A percentile compares a stretch with the other conserved stretches of the same genome.
These are phyloP conservation scores for Malassezia sympodialis DNA, from an alignment of 1,284 basidiomycete species.

Conservation along the genomic window DNA sequence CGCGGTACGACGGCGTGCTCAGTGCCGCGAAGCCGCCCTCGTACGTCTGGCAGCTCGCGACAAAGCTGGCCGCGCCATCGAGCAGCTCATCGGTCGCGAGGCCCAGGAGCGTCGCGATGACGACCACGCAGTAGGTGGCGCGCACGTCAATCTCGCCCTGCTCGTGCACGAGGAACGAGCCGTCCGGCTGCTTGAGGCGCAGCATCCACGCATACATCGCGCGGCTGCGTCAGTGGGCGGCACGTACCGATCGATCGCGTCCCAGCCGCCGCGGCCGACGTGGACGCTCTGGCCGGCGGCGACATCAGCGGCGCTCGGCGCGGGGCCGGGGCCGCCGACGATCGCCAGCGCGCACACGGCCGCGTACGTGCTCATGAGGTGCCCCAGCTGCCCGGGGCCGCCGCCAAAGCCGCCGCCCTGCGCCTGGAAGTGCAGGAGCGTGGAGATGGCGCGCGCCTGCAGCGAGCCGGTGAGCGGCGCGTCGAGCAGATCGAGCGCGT, in stretches of 20 bases:
- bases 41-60: constrained; percentile 80
- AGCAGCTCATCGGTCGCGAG: constrained; percentile 80
- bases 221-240: neutral
- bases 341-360: constrained; percentile 73
- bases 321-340: constrained; percentile 57
- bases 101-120: constrained; percentile 63
- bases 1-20: constrained; percentile 58
- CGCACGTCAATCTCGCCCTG: constrained; percentile 88
- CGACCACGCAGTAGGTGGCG: constrained; percentile 66
- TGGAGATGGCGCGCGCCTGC: constrained; percentile 34
- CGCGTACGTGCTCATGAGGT: constrained; percentile 84
- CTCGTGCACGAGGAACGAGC: constrained; percentile 79
- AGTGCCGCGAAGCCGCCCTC: constrained; percentile 89
- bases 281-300: constrained; percentile 54
- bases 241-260: constrained; percentile 45
- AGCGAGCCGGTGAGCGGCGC: constrained; percentile 24
- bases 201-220: constrained; percentile 82
- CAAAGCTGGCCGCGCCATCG: constrained; percentile 51
- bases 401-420: constrained; percentile 72
- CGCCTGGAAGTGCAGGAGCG: constrained; percentile 41
- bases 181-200: constrained; percentile 83
- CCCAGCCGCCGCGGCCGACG: constrained; percentile 45
- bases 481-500: constrained; percentile 37
- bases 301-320: constrained; percentile 25
- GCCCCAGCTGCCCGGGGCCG: constrained; percentile 75